Conservation (phyloP, 1,284 basidiomycete genomes). For the Mycosarcoma mackinlayi region DNA sequence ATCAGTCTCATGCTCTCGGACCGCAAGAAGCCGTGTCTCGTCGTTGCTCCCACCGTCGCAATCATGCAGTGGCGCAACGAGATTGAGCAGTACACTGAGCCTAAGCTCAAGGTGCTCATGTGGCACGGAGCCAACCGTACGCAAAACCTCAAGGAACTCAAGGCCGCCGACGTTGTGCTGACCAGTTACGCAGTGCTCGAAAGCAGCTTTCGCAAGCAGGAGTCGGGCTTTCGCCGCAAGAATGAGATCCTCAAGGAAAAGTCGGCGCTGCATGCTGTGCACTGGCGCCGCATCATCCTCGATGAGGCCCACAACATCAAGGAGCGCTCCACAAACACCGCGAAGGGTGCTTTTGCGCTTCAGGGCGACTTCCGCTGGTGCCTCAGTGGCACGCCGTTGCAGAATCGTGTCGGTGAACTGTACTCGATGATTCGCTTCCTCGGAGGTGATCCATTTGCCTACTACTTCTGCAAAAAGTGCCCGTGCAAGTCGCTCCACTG, state of each 20-base stretch:
- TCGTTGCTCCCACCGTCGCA: conserved; percentile 90
- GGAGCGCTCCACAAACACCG: conserved; percentile 92
- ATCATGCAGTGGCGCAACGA: conserved; percentile 99
- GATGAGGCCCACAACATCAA: conserved; percentile 95
- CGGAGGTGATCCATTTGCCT: conserved; percentile 54
- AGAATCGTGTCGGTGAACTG: conserved; percentile 89
- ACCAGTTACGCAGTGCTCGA: conserved; percentile 79
- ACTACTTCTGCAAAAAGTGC: conserved; percentile 77
- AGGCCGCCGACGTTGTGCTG: conserved; percentile 83
- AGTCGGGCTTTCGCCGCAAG: conserved; percentile 88
- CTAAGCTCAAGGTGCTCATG: conserved; percentile 76
- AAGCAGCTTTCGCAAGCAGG: conserved; percentile 91
- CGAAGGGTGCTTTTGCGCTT: conserved; percentile 92
- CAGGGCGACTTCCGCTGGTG: conserved; percentile 89
- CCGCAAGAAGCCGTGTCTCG: conserved; percentile 82
- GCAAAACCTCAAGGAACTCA: conserved; percentile 76
- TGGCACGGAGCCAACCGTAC: conserved; percentile 84
- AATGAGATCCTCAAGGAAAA: conserved; percentile 87
- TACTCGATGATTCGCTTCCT: conserved; percentile 83
- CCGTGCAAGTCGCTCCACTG: conserved; percentile 90
- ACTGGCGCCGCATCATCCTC: conserved; percentile 85
- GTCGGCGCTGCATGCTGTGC: conserved; percentile 83
- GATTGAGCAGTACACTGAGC: conserved; percentile 74
- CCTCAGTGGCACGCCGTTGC: conserved; percentile 89
- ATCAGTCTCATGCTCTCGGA: conserved; percentile 88